Base-by-base conservation (phyloP, 352 stramenopile genomes). In the Phytophthora ohioensis region DNA sequence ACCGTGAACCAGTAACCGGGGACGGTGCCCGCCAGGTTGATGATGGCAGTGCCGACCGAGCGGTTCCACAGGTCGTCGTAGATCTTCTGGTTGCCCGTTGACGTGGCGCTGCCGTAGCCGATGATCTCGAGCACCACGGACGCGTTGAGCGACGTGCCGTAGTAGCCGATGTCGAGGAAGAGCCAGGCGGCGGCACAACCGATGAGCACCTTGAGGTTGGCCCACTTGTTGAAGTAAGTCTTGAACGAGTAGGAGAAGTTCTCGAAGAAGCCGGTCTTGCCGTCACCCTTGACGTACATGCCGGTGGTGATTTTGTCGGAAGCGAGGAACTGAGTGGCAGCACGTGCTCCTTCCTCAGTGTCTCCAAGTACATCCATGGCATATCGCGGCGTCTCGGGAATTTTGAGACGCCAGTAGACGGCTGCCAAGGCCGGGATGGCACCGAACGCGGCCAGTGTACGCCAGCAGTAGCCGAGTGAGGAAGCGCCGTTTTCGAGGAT, bases 1-100 rank as follows among this genome's bases (percentile, higher is more conserved):
- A 91, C 81, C 9, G 84, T 84, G 65, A 89, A 79, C 67, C 84
- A 90, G 80, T 92, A 92, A 39, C 84, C 76, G 8, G 84, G 84
- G 4, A 91, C 79, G 8, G 78, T 85, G 27, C 74, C 76, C 1
- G 69, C 71, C 57, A 90, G 60, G 65, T 84, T 85, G 68, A 86
- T 84, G 39, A 84, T 63, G 30, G 71, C 70, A 47, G 74, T 80
- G 48, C 74, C 78, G 42, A 80, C 67, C n/a, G 78, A 76, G 55
- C 78, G 78, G 61, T 78, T 78, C 73, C 73, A 81, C 45, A 79
- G 51, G 30, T 80, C 71, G 64, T 78, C 77, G 54, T 73, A 82
- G 36, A 84, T 79, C 70, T 82, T 81, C 68, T 80, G 71, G 76
- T 81, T 82, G 57, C 80, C 71, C 13, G 67, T 80, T 27, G 61